A percentile compares a stretch with the other conserved stretches of the same genome.
Conservation (phyloP, 2,329 filamentous ascomycete genomes). For the Hypoxylon sp. region DNA sequence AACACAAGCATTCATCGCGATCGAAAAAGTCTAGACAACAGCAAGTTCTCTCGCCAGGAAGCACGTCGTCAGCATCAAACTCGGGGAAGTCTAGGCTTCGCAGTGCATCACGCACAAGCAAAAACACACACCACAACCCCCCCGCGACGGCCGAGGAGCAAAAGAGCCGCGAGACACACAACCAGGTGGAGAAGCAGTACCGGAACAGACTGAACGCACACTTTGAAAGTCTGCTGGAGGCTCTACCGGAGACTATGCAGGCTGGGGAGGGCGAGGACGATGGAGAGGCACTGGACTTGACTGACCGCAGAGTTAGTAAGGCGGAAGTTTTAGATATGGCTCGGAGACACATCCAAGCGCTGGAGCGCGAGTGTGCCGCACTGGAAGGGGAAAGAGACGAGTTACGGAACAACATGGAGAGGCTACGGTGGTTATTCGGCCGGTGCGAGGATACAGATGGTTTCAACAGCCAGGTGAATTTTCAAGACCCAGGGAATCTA, state of each 20-base stretch:
- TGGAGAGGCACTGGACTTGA: conserved; percentile 46
- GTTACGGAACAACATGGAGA: conserved; percentile 51
- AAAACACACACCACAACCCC: conserved; percentile 56
- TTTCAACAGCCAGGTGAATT: conserved; percentile 27
- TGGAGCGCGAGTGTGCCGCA: conserved; percentile 58
- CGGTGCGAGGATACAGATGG: conserved; percentile 48
- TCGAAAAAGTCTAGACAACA: conserved; percentile 43
- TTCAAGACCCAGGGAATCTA: conserved; percentile 24
- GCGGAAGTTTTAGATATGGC: conserved; percentile 57
- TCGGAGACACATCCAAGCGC: conserved; percentile 58
- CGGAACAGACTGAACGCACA: conserved; percentile 63
- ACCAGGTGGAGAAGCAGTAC: conserved; percentile 66
- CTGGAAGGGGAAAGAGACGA: conserved; percentile 58
- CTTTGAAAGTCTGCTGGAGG: conserved; percentile 61
- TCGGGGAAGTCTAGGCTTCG: conserved; percentile 52
- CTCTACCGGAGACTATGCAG: conserved; percentile 58
- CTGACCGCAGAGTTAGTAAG: conserved; percentile 41
- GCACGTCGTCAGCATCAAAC: conserved; percentile 40
- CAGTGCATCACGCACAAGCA: conserved; percentile 55
- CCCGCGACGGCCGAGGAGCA: conserved; percentile 54
- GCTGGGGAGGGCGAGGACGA: conserved; percentile 51
- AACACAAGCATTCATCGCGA: conserved; percentile 42
- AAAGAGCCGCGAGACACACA: conserved; percentile 58
- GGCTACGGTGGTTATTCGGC: conserved; percentile 53
- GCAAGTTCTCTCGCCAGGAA: conserved; percentile 41